Base-by-base conservation (phyloP, 2,329 filamentous ascomycete species). In the Cladosporium colombiae region DNA sequence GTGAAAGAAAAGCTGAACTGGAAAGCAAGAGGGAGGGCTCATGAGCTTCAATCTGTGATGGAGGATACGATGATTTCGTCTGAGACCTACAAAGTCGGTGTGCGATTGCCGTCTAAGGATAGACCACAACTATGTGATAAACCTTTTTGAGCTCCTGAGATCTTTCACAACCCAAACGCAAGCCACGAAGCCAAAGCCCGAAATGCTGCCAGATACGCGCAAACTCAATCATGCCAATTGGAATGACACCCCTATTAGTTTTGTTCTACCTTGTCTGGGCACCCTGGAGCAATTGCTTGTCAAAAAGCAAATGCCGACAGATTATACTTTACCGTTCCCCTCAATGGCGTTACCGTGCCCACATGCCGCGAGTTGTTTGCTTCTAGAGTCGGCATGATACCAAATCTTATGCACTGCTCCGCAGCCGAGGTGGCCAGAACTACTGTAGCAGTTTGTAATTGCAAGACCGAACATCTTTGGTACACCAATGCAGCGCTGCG, bases 1-100 rank as follows among this genome's bases (percentile, higher is more conserved):
- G 67, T 56, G 72, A n/a, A 27, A 55, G 55, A 25, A 18, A 65
- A 11, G 35, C 52, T 5, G 58, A 57, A 35, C 23, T 16, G 23
- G 62, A 57, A 23, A 46, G 29, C 27, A 53, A 46, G n/a, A 23
- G 40, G 40, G 40, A 46, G n/a, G 40, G n/a, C 10, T 46, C n/a
- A 21, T 46, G 40, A 46, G 40, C n/a, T 46, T 46, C 10, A 21
- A 13, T 46, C 21, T 21, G 40, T 46, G 40, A 21, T 46, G 40
- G 23, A 46, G n/a, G n/a, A 21, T 13, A 21, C 3, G 3, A 10
- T 21, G 40, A 21, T 1, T 3, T 21, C 40, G 14, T n/a, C 10
- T 5, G 40, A 13, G 40, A 11, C 40, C 40, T 46, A 21, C n/a
- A 46, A 21, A n/a, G 40, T 21, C n/a, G 14, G 40, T 46, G 40